Percentiles rank a stretch among this genome's conserved stretches.
These are phyloP conservation scores for Elsinoe australis DNA, from an alignment of 2,329 filamentous ascomycete genomes.

Conservation along the genomic window DNA sequence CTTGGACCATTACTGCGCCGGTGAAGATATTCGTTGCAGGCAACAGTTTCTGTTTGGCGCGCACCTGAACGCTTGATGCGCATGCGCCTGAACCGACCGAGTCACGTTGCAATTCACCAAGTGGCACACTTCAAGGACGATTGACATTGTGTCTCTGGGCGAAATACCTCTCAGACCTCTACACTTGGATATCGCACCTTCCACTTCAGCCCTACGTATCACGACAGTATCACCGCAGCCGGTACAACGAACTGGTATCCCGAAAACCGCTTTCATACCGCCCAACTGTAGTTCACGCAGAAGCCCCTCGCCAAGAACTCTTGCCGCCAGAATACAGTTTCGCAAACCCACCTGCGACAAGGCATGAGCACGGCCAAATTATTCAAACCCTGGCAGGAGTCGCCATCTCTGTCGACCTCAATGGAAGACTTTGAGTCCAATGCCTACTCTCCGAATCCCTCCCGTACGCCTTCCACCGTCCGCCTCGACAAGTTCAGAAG, in stretches of 20 bases:
- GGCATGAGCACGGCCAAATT: slow-evolving; percentile 19
- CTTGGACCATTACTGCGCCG: background rate
- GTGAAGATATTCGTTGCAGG: slow-evolving; percentile 12
- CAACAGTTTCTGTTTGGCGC: slow-evolving; percentile 9
- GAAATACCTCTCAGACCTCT: background rate
- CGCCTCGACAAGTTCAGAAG: slow-evolving; percentile 30
- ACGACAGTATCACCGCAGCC: background rate
- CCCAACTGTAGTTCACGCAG: background rate
- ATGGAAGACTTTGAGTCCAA: slow-evolving; percentile 56
- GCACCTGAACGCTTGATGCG: slow-evolving; percentile 11
- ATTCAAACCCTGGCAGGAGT: slow-evolving; percentile 41
- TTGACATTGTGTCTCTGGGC: slow-evolving; percentile 4
- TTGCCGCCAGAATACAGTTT: slow-evolving; percentile 2
- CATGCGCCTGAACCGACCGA: slow-evolving; percentile 6
- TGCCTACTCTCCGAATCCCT: slow-evolving; percentile 46
- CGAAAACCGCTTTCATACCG: no score
- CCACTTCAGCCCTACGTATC: slow-evolving; percentile 2
- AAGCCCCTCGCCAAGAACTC: slow-evolving; percentile 3
- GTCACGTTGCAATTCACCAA: slow-evolving; percentile 12
- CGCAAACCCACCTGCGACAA: slow-evolving; percentile 10
- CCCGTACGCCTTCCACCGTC: slow-evolving; percentile 58
- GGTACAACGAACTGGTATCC: slow-evolving; percentile 3
- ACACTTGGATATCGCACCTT: slow-evolving; percentile 3
- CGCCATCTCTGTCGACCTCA: slow-evolving; percentile 51
- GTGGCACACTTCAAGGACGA: background rate